phyloP scores from a whole-genome alignment of 176 grass and related monocot species.

The Alloteropsis semialata region DNA sequence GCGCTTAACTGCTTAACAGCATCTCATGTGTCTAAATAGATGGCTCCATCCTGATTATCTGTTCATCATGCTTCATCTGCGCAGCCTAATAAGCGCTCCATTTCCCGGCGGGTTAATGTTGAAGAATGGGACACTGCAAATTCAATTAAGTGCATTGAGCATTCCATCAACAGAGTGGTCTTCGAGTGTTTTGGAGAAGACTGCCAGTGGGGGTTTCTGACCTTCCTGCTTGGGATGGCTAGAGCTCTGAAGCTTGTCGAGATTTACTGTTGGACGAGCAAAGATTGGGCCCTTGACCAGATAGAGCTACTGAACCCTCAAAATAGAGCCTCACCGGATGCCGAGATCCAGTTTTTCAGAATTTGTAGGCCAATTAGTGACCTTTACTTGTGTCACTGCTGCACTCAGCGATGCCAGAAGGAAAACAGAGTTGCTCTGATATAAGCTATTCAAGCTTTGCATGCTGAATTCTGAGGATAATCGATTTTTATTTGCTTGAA shows the following conservation, averaged over 20 bases:
- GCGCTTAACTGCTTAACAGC: neutral
- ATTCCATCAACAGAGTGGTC: conserved; percentile 34
- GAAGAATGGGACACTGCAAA: conserved; percentile 32
- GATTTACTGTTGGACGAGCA: conserved; percentile 18
- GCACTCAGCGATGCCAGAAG: conserved; percentile 23
- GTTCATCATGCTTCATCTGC: neutral
- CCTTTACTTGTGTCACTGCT: conserved; percentile 43
- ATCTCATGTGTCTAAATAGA: neutral
- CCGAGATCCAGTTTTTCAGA: neutral
- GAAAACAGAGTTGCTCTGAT: conserved; percentile 14
- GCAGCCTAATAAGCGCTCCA: conserved; percentile 31
- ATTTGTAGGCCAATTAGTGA: neutral
- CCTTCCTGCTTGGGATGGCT: conserved; percentile 33
- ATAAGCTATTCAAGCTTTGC: neutral
- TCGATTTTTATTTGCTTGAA: neutral
- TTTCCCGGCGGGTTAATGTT: neutral
- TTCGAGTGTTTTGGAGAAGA: conserved; percentile 32
- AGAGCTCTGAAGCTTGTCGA: conserved; percentile 24
- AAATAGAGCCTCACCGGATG: conserved; percentile 11
- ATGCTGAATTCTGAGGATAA: neutral
- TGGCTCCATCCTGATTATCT: neutral
- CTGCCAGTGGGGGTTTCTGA: conserved; percentile 27
- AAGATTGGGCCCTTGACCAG: conserved; percentile 1
- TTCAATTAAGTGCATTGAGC: conserved; percentile 32
- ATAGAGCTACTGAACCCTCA: neutral